Evolutionary conservation across 345 rosid genomes (phyloP).

Genomic region (Populus pruinosa): DNA sequence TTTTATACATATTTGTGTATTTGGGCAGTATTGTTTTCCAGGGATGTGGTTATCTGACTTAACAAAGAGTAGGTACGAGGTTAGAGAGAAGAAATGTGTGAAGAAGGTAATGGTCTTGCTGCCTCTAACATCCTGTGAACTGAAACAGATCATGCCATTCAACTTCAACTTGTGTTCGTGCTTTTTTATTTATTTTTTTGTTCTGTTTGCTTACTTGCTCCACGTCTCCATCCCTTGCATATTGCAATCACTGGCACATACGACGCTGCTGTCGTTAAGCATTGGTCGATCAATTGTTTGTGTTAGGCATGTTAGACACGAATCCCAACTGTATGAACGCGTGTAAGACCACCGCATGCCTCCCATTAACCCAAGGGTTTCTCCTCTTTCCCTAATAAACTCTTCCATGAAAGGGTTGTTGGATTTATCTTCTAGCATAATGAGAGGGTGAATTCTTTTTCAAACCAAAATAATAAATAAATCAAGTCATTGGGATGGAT

Average conservation of each 20-base stretch:
- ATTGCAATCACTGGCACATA: background rate
- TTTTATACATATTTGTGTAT: background rate
- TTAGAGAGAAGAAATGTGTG: conserved; percentile 68
- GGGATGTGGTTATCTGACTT: conserved; percentile 73
- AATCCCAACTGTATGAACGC: background rate
- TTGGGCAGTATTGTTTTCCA: conserved; percentile 64
- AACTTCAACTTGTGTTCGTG: background rate
- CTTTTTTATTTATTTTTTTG: too few species aligned
- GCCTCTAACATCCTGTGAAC: background rate
- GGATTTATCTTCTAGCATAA: background rate
- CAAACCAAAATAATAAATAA: background rate
- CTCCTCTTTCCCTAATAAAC: background rate
- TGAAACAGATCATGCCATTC: background rate
- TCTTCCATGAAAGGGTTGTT: background rate
- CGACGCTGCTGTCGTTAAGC: background rate
- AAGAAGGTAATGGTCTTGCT: conserved; percentile 48
- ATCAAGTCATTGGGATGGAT: background rate
- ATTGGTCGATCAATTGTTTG: background rate
- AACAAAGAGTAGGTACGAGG: conserved; percentile 65
- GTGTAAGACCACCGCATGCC: background rate
- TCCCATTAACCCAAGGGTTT: background rate
- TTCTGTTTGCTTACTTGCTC: background rate
- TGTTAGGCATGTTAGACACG: conserved; percentile 10
- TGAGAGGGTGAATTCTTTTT: background rate
- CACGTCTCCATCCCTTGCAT: background rate